Percentiles rank a stretch among this genome's conserved stretches.
Conservation (phyloP, 257 asterid genomes). For the Ajuga chamaepitys region DNA sequence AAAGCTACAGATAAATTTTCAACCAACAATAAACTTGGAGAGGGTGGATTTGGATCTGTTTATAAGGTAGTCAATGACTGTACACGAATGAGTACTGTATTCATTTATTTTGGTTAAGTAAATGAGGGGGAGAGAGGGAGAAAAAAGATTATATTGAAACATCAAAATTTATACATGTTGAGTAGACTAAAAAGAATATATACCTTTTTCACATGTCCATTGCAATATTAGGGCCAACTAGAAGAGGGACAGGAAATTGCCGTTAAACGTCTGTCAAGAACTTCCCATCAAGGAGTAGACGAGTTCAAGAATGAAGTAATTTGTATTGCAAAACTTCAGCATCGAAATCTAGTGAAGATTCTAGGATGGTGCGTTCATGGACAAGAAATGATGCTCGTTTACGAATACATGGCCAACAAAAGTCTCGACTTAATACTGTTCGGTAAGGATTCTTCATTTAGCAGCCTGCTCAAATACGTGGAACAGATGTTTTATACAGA, state of each 20-base stretch:
- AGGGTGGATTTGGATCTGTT: constrained; percentile 28
- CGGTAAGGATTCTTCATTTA: not conserved
- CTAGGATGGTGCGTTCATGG: constrained; percentile 34
- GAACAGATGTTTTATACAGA: no score
- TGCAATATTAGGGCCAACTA: constrained; percentile 10
- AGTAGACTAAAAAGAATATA: no score
- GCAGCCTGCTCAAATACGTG: no score
- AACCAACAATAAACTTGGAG: constrained; percentile 13
- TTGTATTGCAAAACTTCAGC: constrained; percentile 35
- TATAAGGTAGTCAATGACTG: no score
- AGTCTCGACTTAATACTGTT: constrained; percentile 29
- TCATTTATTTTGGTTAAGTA: no score
- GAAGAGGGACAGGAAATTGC: constrained; percentile 29
- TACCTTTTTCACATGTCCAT: no score
- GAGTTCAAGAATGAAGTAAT: constrained; percentile 42
- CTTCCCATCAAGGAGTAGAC: constrained; percentile 30
- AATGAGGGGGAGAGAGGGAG: no score
- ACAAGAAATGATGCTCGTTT: constrained; percentile 27
- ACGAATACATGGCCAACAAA: constrained; percentile 25
- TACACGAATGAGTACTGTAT: no score
- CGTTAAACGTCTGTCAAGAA: constrained; percentile 25
- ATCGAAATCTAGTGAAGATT: constrained; percentile 40
- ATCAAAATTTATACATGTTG: no score
- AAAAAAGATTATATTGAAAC: no score
- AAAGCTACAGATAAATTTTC: constrained; percentile 22